Base-by-base conservation (phyloP, 371 early-diverging fungal genomes). In the Rhizomucor pusillus region DNA sequence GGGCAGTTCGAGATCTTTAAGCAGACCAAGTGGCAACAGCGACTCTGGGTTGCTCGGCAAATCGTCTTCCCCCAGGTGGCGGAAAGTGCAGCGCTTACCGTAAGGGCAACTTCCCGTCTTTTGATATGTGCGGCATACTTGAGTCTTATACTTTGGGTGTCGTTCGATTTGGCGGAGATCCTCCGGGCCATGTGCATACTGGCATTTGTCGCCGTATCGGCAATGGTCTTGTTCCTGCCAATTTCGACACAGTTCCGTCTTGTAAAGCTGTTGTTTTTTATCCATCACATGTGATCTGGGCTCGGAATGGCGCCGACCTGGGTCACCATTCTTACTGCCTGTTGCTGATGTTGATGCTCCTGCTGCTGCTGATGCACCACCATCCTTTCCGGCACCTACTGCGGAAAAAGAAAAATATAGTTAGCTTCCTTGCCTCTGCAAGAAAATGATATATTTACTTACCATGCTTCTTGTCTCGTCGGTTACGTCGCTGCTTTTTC, bases 81-180 rank as follows among this genome's bases (percentile, higher is more conserved):
- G 90, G 77, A 97, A 99, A 41, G 97, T 95, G 72, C 99, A 99
- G 46, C 93, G 92, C 20, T 79, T 76, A 4, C 94, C 96, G 71
- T 97, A 99, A n/a, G 90, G 90, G 73, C 99, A 99, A 20, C 79
- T 66, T 11, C 97, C 98, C 9, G 87, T 87, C 56, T 88, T 87
- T 71, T 90, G 88, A 73, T 84, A 97, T 11, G 90, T 91, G 49
- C 93, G 86, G 64, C 96, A 95, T 6, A 88, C 78, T 63, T 90
- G 89, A 22, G 96, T 90, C 72, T 97, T 97, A 81, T 99, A 99
- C 54, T 91, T 90, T 34, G 97, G 98, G 72, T 99, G 99, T 44
- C 99, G 87, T 43, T 84, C 77, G 1, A 96, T 85, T 16, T 77
- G 69, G 22, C 96, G 82, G 23, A 98, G 82, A 75, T 99, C 98